These are phyloP conservation scores for Fragaria nilgerrensis DNA, from an alignment of 306 rosid genomes.

Conservation along the genomic window DNA sequence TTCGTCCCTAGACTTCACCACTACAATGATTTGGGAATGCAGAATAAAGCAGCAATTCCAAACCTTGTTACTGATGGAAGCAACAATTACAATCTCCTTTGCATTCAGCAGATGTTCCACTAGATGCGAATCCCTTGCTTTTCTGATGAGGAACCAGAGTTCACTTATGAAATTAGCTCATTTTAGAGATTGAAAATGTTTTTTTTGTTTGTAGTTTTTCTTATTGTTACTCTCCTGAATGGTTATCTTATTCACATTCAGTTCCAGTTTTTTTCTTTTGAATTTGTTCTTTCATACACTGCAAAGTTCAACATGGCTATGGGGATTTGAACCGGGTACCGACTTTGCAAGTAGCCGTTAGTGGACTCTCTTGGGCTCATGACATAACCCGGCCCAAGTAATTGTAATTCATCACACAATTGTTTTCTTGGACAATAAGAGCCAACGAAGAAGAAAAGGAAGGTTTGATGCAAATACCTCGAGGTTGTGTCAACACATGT, in stretches of 20 bases:
- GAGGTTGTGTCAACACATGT: no score
- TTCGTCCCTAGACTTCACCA: slow-evolving; percentile 13
- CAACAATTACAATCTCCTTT: slow-evolving; percentile 16
- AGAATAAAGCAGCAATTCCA: slow-evolving; percentile 22
- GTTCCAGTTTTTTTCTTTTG: no score
- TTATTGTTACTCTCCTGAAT: neutral
- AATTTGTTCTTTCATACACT: no score
- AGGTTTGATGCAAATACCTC: no score
- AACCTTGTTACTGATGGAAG: slow-evolving; percentile 19
- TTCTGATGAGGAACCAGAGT: neutral
- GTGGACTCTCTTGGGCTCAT: neutral
- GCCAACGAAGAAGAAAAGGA: no score
- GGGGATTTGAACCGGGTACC: neutral
- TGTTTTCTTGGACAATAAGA: no score
- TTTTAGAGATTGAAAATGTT: slow-evolving; percentile 1
- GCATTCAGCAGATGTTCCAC: slow-evolving; percentile 24
- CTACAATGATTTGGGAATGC: slow-evolving; percentile 28
- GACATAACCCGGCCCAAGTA: neutral
- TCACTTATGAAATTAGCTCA: neutral
- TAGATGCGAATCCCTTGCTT: slow-evolving; percentile 5
- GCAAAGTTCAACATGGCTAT: no score
- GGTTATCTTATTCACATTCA: no score
- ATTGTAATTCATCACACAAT: neutral
- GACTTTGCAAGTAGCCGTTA: neutral
- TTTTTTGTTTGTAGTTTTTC: neutral